A percentile compares a stretch with the other conserved stretches of the same genome.
Conservation (phyloP, 1,284 basidiomycete species). For the Xerocomus cyaneibrunnescens region DNA sequence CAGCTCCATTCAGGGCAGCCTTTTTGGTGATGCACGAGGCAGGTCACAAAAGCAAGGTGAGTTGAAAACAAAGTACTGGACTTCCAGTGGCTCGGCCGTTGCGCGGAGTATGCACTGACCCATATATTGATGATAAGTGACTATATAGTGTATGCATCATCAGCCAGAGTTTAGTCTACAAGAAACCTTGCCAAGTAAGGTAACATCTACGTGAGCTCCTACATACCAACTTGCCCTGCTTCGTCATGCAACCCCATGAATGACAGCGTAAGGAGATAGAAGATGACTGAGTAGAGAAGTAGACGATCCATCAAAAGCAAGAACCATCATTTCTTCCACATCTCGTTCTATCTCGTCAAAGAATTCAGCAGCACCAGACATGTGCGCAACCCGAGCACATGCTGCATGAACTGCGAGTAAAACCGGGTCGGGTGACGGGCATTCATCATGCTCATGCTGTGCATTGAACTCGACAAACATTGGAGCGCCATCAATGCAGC, state of each 20-base stretch:
- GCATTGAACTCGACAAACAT: not conserved
- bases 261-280: not conserved
- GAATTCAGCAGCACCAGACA: slow-evolving; percentile 1
- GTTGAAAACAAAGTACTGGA: not conserved
- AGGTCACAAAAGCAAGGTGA: not conserved
- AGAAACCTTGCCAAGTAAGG: too few relatives aligned
- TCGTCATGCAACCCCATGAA: not conserved
- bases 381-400: not conserved
- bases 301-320: not conserved
- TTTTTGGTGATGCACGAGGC: not conserved
- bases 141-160: too few relatives aligned
- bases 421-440: not conserved
- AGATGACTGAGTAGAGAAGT: not conserved
- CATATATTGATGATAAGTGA: too few relatives aligned
- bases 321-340: not conserved
- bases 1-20: not conserved
- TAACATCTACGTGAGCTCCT: too few relatives aligned
- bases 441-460: not conserved
- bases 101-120: not conserved
- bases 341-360: not conserved
- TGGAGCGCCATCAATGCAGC: too few relatives aligned
- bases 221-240: too few relatives aligned
- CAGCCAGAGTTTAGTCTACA: too few relatives aligned
- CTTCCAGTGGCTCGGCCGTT: too few relatives aligned
- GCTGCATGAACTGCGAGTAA: slow-evolving; percentile 6